Base-by-base conservation (phyloP, 169 alveolate genomes). In the Cyclospora cayetanensis region DNA sequence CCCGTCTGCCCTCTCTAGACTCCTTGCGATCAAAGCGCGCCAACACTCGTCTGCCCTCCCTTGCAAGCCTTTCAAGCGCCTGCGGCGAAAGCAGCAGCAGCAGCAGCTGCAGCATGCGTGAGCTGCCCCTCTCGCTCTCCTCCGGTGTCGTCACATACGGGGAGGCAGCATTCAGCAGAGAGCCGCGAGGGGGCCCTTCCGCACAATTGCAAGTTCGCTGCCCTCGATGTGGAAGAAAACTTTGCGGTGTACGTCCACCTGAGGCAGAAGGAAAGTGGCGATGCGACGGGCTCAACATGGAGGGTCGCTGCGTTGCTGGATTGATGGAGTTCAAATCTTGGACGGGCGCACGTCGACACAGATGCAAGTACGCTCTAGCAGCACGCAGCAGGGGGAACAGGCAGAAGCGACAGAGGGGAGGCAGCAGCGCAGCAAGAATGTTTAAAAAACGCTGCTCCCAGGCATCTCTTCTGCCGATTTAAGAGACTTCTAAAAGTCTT, bases 221-320 rank as follows among this genome's bases (percentile, higher is more conserved):
- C 37, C 92, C 92, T 35, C 55, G 88, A 25, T 88, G 92, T 35
- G 92, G 92, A 2, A 52, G 82, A 20, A 46, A 55, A 11, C 87
- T 88, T 15, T 25, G 41, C 22, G n/a, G 63, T 2, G 43, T 68
- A 5, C 1, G 42, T 11, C 63, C 87, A 7, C 42, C 87, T 18
- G 88, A 65, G 35, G 34, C 46, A 1, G 88, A 68, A 18, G 92
- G 92, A n/a, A 88, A 88, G 79, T 88, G 92, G 92, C n/a, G 92
- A 20, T 88, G 92, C 46, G 92, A 88, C 65, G 92, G 92, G 29
- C 46, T 88, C 15, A 79, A 70, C 35, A 18, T 3, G 0, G 50
- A 34, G 18, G 92, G 92, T 31, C 31, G 79, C 50, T 88, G 92
- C 68, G 86, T 76, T 18, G 92, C 92, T 9, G 72, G 88, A n/a